Conservation (phyloP, 169 alveolate species). For the Theileria orientalis region DNA sequence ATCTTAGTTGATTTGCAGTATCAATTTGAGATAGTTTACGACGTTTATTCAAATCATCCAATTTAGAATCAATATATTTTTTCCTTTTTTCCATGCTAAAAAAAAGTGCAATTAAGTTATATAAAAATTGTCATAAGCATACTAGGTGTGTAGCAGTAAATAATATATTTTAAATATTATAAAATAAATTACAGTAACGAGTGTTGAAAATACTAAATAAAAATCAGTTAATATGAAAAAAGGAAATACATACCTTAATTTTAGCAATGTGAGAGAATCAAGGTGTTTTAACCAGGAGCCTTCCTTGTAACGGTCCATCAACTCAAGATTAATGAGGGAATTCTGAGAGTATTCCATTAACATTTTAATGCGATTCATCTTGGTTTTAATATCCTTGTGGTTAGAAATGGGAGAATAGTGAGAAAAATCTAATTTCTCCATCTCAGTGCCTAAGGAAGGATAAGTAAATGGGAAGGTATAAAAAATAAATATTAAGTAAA, state of each 20-base stretch:
- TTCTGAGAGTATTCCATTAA: conserved; percentile 52
- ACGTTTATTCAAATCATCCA: conserved; percentile 49
- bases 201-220: neutral
- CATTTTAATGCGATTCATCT: conserved; percentile 25
- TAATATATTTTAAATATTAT: no score
- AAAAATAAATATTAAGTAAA: neutral
- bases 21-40: conserved; percentile 45
- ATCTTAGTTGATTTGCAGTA: conserved; percentile 24
- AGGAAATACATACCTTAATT: conserved; percentile 37
- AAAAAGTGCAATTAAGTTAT: neutral
- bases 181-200: neutral
- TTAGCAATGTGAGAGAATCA: conserved; percentile 30
- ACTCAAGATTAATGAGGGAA: conserved; percentile 52
- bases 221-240: neutral
- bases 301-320: conserved; percentile 63
- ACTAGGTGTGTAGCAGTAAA: no score
- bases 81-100: conserved; percentile 23
- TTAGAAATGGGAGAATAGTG: conserved; percentile 15
- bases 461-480: neutral
- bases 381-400: neutral
- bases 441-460: conserved; percentile 5
- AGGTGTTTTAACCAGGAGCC: conserved; percentile 51
- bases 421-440: conserved; percentile 21
- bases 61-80: conserved; percentile 11
- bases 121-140: no score